Conservation (phyloP, 2,329 filamentous ascomycete species). For the Fusarium sublunatum region DNA sequence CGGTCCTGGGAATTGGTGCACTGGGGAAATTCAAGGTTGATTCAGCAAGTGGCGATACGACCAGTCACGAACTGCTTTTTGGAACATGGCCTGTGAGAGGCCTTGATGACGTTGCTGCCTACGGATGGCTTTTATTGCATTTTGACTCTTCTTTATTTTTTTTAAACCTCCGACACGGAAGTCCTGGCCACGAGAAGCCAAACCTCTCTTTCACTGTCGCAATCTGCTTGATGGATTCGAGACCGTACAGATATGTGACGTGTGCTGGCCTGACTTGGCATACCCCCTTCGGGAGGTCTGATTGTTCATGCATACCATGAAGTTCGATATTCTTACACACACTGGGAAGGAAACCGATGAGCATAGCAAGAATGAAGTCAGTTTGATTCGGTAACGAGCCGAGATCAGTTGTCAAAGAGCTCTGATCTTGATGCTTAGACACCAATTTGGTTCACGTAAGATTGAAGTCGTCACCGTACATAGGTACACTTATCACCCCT, state of each 20-base stretch:
- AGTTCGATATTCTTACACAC: slow-evolving; percentile 23
- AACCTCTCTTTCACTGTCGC: slow-evolving; percentile 23
- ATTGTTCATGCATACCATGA: slow-evolving; percentile 24
- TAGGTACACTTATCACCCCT: background rate
- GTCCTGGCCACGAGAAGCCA: slow-evolving; percentile 44
- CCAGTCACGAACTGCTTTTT: slow-evolving; percentile 49
- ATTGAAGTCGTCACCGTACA: background rate
- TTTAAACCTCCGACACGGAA: slow-evolving; percentile 33
- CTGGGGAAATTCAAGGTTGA: slow-evolving; percentile 47
- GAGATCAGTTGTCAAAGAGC: background rate
- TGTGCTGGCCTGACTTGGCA: slow-evolving; percentile 27
- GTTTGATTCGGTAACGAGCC: slow-evolving; percentile 24
- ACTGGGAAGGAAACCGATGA: slow-evolving; percentile 15
- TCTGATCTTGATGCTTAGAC: background rate
- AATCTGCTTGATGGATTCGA: slow-evolving; percentile 41
- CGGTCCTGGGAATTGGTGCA: slow-evolving; percentile 44
- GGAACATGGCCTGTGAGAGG: slow-evolving; percentile 43
- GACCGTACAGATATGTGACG: slow-evolving; percentile 43
- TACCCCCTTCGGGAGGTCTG: slow-evolving; percentile 23
- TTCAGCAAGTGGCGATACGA: slow-evolving; percentile 49
- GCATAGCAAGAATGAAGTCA: slow-evolving; percentile 37
- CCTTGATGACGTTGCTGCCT: slow-evolving; percentile 47
- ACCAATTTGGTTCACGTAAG: background rate
- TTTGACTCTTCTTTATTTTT: slow-evolving; percentile 32
- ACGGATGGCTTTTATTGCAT: slow-evolving; percentile 43